Base-by-base conservation (phyloP, 306 rosid species). In the Hippophae tibetana region DNA sequence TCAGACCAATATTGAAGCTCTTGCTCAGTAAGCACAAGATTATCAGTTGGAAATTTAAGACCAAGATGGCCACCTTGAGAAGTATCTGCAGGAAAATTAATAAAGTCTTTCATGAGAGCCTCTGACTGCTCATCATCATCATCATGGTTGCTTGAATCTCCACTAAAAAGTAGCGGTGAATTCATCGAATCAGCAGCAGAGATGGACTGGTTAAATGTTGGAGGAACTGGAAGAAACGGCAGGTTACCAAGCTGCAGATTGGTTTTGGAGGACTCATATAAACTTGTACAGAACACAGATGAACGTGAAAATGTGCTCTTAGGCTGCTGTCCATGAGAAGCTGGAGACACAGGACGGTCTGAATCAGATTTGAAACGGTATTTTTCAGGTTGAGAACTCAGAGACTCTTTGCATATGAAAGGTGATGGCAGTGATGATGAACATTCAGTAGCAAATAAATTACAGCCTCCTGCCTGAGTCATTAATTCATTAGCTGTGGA, bases 211-310 rank as follows among this genome's bases (percentile, higher is more conserved):
- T 60, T 52, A 47, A 56, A 62, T 18, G 70, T 47, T 54, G 70
- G 67, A 63, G 80, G 80, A 54, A 58, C 66, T 3, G 80, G 80
- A 58, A 71, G 80, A 68, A 71, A 76, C 7, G 80, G 80, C 60
- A 76, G 55, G 41, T 76, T 76, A 25, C 80, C 80, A 67, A 76
- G 76, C n/a, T 71, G 80, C 56, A 56, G 48, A 54, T 61, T 51
- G 62, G 80, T 47, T 58, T 76, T 73, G 42, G 79, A 74, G 6
- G 80, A 76, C 70, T 71, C 76, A 70, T 71, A 71, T 53, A 76
- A 71, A 55, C 80, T 76, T 43, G 80, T 76, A 54, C 80, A 76
- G 67, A 76, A 76, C 38, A 71, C 66, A 7, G 80, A 76, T 43
- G 76, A 67, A 13, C 80, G 76, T 2, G 80, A 76, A 62, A 76